Evolutionary conservation across 2,329 filamentous ascomycete genomes (phyloP).

Genomic region (Juglanconis oblonga): DNA sequence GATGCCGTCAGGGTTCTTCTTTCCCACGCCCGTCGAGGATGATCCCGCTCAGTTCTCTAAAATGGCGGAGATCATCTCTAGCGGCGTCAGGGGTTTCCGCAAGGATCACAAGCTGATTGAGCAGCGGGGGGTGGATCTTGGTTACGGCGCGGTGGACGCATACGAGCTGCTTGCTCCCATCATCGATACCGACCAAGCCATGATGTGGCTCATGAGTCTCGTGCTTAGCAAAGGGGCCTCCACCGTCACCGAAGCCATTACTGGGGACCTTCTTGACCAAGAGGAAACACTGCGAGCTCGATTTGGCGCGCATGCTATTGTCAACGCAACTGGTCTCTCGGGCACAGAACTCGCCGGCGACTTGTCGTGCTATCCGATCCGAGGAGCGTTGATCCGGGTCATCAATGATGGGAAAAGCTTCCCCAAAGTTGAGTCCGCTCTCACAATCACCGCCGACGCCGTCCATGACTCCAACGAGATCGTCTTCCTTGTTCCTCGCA

Average conservation of each 20-base stretch:
- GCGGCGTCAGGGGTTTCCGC: slow-evolving; percentile 36
- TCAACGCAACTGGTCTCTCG: slow-evolving; percentile 41
- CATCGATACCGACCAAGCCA: slow-evolving; percentile 43
- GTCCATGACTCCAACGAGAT: slow-evolving; percentile 35
- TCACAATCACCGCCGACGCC: slow-evolving; percentile 39
- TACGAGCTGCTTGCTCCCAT: slow-evolving; percentile 43
- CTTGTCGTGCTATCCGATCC: slow-evolving; percentile 38
- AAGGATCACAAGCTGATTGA: slow-evolving; percentile 32
- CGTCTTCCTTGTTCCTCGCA: slow-evolving; percentile 41
- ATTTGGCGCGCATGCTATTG: slow-evolving; percentile 38
- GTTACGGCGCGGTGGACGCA: slow-evolving; percentile 37
- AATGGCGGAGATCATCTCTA: slow-evolving; percentile 38
- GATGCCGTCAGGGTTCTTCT: slow-evolving; percentile 38
- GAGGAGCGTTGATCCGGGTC: slow-evolving; percentile 41
- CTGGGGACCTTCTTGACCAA: slow-evolving; percentile 32
- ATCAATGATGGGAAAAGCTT: slow-evolving; percentile 42
- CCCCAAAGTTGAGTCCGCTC: slow-evolving; percentile 36
- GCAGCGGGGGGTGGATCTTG: slow-evolving; percentile 30
- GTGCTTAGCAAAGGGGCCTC: slow-evolving; percentile 39
- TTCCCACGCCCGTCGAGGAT: slow-evolving; percentile 31
- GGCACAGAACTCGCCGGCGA: slow-evolving; percentile 35
- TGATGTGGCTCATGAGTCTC: slow-evolving; percentile 38
- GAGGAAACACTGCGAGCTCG: slow-evolving; percentile 31
- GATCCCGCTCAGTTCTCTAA: slow-evolving; percentile 32
- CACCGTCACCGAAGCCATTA: slow-evolving; percentile 35